A percentile compares a stretch with the other conserved stretches of the same genome.
Evolutionary conservation across 2,329 filamentous ascomycete genomes (phyloP).

Genomic region (Tolypocladium cylindrosporum): DNA sequence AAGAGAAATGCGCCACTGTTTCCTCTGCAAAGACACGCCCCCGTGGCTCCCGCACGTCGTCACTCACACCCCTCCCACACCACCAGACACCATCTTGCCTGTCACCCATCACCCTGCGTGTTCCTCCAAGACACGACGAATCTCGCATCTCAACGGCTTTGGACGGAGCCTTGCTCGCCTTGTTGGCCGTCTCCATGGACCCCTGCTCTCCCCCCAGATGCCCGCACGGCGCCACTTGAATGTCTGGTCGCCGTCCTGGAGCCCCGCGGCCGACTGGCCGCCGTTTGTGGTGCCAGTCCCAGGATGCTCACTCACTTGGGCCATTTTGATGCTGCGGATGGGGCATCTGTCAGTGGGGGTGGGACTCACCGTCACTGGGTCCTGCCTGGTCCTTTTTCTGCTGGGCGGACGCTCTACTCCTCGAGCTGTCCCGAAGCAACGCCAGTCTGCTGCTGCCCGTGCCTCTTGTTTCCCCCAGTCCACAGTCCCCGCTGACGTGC

Average conservation of each 20-base stretch:
- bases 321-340: neutral
- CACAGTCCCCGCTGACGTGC: conserved; percentile 4
- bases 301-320: neutral
- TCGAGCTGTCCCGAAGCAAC: conserved; percentile 1
- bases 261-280: conserved; percentile 1
- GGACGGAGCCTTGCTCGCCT: conserved; percentile 2
- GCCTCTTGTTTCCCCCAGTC: neutral
- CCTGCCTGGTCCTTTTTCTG: neutral
- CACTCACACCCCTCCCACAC: neutral
- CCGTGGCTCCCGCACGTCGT: neutral
- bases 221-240: conserved; percentile 6
- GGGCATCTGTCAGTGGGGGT: neutral
- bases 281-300: neutral
- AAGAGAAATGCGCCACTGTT: conserved; percentile 4
- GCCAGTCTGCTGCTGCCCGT: conserved; percentile 2
- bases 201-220: conserved; percentile 8
- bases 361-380: neutral
- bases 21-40: conserved; percentile 2
- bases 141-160: conserved; percentile 10
- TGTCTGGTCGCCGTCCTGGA: conserved; percentile 3
- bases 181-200: neutral
- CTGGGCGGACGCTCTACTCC: neutral
- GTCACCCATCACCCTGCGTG: conserved; percentile 8
- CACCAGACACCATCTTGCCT: neutral
- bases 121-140: conserved; percentile 7